Evolutionary conservation across 176 grass and related monocot species (phyloP), one percentile per base, ranked within the genome.

Genomic region (Oropetium thomaeum): DNA sequence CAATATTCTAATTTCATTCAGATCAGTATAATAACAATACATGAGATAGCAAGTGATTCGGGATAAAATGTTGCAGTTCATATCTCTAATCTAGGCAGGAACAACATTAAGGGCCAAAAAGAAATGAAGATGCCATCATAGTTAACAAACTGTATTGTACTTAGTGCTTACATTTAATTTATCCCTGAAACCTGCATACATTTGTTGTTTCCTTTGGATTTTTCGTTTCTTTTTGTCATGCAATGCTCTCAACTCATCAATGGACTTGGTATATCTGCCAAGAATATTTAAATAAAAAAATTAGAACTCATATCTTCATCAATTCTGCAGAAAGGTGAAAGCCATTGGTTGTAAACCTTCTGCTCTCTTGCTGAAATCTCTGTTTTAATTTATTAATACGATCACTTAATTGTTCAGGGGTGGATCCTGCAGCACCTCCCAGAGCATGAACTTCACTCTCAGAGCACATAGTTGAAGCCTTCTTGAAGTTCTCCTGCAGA

Each of bases 131-230:
- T 38, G 33, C 2, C 13, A 38, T 39, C 17, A 71, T 64, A 73
- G 7, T 11, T 51, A 14, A 35, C 25, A 78, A 72, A 28, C 15
- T 23, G 73, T 31, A 77, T 1, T 12, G 52, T 48, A 70, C 76
- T 81, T 91, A 93, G 52, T 48, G 64, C 76, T 81, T 91, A 93
- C 94, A 73, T 91, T 91, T 79, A 97, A 71, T 74, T 97, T 97
- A 58, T 79, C 94, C 41, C 83, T 83, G 67, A 91, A 89, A 70
- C 73, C 81, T 70, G 65, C 59, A 90, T 97, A 97, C 41, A 90
- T 78, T 49, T 83, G 86, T 70, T 85, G 83, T 51, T 89, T 97
- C 54, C 54, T 87, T 30, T 69, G 38, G 71, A 93, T 87, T 74
- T 93, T 97, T 25, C 19, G 76, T 28, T 87, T 71, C 75, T 93